Evolutionary conservation across 192 early-diverging fungal genomes (phyloP), one percentile per base, ranked within the genome.

Genomic region (Coemansia sp.): DNA sequence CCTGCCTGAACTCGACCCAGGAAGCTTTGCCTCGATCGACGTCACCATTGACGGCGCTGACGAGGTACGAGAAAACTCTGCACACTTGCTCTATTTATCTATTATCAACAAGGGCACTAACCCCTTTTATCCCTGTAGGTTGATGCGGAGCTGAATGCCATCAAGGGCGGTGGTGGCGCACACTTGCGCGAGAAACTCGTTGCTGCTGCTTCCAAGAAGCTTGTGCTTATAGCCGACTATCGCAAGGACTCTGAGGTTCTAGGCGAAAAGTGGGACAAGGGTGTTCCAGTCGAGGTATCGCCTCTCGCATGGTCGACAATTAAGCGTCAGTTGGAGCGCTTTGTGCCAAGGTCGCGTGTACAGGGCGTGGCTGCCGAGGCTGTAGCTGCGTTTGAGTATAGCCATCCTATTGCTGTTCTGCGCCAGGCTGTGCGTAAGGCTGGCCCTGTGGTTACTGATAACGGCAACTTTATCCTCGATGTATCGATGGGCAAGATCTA

Each of bases 181-280:
- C 96, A 98, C 60, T 80, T 98, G 67, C 94, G 93, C 73, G 96
- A 98, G 75, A 97, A 97, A 85, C 87, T 97, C 12, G 94, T 98
- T 42, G 95, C 95, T 20, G 86, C 89, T 66, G 91, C 91, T 2
- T 88, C 95, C 20, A 88, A 87, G 51, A 92, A 89, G 76, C 92
- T 96, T 78, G 87, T 96, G 18, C 85, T 98, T 65, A 91, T 98
- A 67, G 96, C 94, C 42, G 96, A 98, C 77, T 93, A 90, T 77
- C 79, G 93, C 59, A 98, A 98, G 77, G 87, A 94, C 74, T 93
- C 94, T 12, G 74, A 75, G 22, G 72, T 78, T 7, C 84, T 97
- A 18, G 96, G 96, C 44, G 85, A 86, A 54, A 81, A 96, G 86
- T 97, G 96, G 96, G 88, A 79, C 12, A 83, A 92, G 74, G 96